phyloP scores from a whole-genome alignment of 2,329 filamentous ascomycete genomes.

The Nannizziopsis arthrosporioides region DNA sequence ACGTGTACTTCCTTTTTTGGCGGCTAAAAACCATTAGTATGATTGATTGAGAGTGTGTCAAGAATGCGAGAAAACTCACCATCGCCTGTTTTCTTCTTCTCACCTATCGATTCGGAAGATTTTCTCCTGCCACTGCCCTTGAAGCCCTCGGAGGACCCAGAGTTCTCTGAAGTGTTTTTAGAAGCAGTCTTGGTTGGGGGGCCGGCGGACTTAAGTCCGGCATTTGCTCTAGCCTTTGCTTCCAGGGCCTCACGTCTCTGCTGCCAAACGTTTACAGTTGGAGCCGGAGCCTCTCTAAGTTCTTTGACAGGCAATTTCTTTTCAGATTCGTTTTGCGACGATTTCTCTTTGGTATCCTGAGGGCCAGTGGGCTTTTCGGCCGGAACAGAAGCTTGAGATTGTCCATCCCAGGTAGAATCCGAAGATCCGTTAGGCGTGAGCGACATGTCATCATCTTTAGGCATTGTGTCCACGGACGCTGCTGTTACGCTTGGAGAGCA shows the following conservation, averaged over 20 bases:
- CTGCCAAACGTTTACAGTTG: constrained; percentile 78
- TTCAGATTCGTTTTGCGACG: constrained; percentile 46
- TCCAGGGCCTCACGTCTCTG: constrained; percentile 58
- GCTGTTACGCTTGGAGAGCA: constrained; percentile 46
- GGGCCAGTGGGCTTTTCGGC: constrained; percentile 43
- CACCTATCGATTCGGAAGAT: constrained; percentile 19
- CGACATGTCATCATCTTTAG: constrained; percentile 50
- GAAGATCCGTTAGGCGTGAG: constrained; percentile 47
- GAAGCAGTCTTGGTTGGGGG: constrained; percentile 20
- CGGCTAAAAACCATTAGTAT: constrained; percentile 12
- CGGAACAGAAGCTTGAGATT: constrained; percentile 51
- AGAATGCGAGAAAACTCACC: constrained; percentile 16
- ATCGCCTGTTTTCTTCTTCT: constrained; percentile 26
- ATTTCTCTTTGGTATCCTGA: constrained; percentile 41
- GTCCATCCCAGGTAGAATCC: constrained; percentile 56
- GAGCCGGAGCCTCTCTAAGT: constrained; percentile 69
- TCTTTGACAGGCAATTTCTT: constrained; percentile 47
- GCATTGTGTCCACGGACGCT: constrained; percentile 42
- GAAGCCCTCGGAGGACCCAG: constrained; percentile 29
- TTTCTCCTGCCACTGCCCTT: constrained; percentile 35
- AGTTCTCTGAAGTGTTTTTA: constrained; percentile 18
- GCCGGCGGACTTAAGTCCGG: constrained; percentile 23
- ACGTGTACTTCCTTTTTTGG: constrained; percentile 17
- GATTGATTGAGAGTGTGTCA: background rate
- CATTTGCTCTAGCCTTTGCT: constrained; percentile 37